Conservation (phyloP, 768 basidiomycete genomes). For the Mycena capillaripes region DNA sequence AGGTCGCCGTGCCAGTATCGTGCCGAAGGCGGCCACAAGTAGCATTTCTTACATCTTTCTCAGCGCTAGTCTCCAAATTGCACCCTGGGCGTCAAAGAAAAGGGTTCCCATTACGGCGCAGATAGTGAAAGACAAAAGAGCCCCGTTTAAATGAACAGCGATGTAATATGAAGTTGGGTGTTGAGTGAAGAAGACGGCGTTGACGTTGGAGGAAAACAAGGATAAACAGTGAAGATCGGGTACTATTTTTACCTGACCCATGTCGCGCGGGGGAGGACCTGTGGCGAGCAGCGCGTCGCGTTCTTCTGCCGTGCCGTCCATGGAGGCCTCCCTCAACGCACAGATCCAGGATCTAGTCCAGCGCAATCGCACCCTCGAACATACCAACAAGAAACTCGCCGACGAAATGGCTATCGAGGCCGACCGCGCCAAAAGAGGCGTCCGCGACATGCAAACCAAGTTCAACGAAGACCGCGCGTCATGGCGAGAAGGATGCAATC, state of each 20-base stretch:
- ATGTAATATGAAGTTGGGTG: too few species aligned
- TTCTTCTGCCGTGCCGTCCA: conserved; percentile 40
- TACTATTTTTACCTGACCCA: background rate
- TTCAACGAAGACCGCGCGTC: conserved; percentile 65
- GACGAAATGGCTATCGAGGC: conserved; percentile 62
- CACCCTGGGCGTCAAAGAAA: background rate
- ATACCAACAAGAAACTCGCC: conserved; percentile 67
- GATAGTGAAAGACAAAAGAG: too few species aligned
- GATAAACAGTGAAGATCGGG: background rate
- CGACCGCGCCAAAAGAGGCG: conserved; percentile 55
- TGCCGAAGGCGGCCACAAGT: background rate
- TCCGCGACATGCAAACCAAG: conserved; percentile 60
- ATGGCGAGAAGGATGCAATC: conserved; percentile 73
- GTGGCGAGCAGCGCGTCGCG: conserved; percentile 6
- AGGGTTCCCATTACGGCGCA: background rate
- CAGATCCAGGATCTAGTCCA: conserved; percentile 85
- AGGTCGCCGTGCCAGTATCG: background rate
- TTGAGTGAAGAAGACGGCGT: background rate
- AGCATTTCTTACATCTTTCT: background rate
- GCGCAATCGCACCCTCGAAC: conserved; percentile 74
- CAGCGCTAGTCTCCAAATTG: background rate
- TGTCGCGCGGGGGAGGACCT: conserved; percentile 24
- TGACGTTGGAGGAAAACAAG: too few species aligned
- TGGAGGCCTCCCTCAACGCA: conserved; percentile 72
- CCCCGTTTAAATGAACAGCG: too few species aligned